These are phyloP conservation scores for Coniochaeta ligniaria DNA, from an alignment of 2,329 filamentous ascomycete species.

Conservation along the genomic window DNA sequence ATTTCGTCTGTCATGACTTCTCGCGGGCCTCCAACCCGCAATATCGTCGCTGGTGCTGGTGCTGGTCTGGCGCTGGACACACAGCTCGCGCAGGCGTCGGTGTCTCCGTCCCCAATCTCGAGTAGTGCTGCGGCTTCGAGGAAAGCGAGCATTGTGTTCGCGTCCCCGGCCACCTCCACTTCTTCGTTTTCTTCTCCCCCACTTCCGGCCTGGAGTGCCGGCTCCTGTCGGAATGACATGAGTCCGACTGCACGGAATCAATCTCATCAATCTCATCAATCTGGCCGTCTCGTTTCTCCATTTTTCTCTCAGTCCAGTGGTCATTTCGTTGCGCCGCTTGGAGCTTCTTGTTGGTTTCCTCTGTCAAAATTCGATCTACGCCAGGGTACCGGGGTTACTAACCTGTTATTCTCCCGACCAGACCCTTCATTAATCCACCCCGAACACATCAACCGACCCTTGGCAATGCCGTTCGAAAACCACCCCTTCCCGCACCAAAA, in stretches of 20 bases:
- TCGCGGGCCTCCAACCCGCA: constrained; percentile 13
- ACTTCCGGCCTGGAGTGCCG: constrained; percentile 17
- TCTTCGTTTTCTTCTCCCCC: constrained; percentile 18
- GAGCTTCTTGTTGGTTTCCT: constrained; percentile 46
- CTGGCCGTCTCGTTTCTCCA: constrained; percentile 26
- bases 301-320: constrained; percentile 47
- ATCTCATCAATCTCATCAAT: constrained; percentile 10
- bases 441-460: constrained; percentile 33
- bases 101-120: constrained; percentile 18
- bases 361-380: constrained; percentile 17
- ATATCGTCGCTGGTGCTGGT: constrained; percentile 8
- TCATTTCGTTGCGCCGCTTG: constrained; percentile 43
- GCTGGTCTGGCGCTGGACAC: constrained; percentile 13
- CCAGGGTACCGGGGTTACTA: constrained; percentile 19
- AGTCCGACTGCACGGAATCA: constrained; percentile 12
- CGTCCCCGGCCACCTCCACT: constrained; percentile 19
- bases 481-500: constrained; percentile 38
- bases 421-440: constrained; percentile 52
- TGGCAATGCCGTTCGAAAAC: constrained; percentile 44
- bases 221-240: constrained; percentile 13
- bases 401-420: constrained; percentile 25
- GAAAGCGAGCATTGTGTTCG: constrained; percentile 20
- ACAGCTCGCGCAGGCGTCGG: constrained; percentile 14
- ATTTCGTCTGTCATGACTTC: constrained; percentile 15
- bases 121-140: background rate